These are phyloP conservation scores for Phytophthora nicotianae DNA, from an alignment of 352 stramenopile genomes.

Conservation along the genomic window DNA sequence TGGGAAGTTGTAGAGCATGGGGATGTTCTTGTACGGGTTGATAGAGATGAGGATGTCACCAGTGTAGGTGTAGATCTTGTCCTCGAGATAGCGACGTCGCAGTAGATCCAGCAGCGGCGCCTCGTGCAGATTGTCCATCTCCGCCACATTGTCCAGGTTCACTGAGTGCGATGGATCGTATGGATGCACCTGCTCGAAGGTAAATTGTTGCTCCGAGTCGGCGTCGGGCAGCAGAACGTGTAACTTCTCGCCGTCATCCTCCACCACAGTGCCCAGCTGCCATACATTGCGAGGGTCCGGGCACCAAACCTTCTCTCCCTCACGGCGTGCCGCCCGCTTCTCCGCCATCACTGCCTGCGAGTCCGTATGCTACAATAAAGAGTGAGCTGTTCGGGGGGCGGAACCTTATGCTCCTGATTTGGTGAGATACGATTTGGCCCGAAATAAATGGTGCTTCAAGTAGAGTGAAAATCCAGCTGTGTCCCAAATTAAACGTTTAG, in stretches of 20 bases:
- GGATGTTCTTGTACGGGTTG: conserved; percentile 96
- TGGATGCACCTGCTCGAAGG: conserved; percentile 82
- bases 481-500: conserved; percentile 11
- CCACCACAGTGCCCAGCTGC: conserved; percentile 84
- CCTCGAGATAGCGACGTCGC: conserved; percentile 85
- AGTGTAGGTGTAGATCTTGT: conserved; percentile 96
- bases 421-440: conserved; percentile 24
- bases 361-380: background rate
- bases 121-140: conserved; percentile 94
- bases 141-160: conserved; percentile 91
- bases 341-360: conserved; percentile 29
- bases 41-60: conserved; percentile 96
- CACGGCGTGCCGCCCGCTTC: conserved; percentile 64
- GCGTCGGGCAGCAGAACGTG: conserved; percentile 82
- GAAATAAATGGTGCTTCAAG: conserved; percentile 15
- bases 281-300: conserved; percentile 87
- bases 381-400: conserved; percentile 17
- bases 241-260: conserved; percentile 86
- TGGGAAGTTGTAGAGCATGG: conserved; percentile 91
- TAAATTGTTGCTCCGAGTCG: conserved; percentile 83
- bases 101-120: conserved; percentile 91
- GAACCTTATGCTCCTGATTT: conserved; percentile 28
- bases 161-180: conserved; percentile 92
- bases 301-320: conserved; percentile 90
- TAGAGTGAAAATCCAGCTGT: conserved; percentile 1